Evolutionary conservation across 169 alveolate species (phyloP).

Genomic region (Plasmodium coatneyi): DNA sequence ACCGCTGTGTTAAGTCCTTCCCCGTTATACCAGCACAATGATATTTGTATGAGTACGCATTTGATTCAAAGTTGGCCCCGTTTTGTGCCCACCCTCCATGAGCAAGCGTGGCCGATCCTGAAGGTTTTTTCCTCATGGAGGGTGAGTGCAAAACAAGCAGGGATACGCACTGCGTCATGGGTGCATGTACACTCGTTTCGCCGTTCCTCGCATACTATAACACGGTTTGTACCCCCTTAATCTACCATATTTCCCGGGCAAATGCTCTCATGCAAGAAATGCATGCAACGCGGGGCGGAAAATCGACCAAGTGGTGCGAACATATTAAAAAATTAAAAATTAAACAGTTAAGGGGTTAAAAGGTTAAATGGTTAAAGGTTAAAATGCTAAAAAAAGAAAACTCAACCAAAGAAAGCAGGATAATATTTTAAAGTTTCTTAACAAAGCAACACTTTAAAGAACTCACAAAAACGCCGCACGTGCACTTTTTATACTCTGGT

Average conservation of each 20-base stretch:
- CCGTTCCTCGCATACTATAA: neutral
- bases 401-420: neutral
- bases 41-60: neutral
- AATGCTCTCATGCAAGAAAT: neutral
- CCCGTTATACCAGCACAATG: neutral
- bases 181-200: neutral
- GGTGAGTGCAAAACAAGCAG: neutral
- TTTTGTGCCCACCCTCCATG: neutral
- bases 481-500: neutral
- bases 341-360: no score
- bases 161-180: neutral
- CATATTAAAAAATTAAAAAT: no score
- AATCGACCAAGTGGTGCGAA: neutral
- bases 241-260: neutral
- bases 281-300: neutral
- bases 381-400: no score
- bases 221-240: neutral
- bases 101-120: neutral
- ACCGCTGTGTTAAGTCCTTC: neutral
- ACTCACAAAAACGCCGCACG: neutral
- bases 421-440: neutral
- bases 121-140: neutral
- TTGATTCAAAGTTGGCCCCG: neutral
- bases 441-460: neutral
- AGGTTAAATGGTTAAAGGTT: neutral